phyloP scores from a whole-genome alignment of 2,329 filamentous ascomycete genomes.

The Fusarium austroafricanum region DNA sequence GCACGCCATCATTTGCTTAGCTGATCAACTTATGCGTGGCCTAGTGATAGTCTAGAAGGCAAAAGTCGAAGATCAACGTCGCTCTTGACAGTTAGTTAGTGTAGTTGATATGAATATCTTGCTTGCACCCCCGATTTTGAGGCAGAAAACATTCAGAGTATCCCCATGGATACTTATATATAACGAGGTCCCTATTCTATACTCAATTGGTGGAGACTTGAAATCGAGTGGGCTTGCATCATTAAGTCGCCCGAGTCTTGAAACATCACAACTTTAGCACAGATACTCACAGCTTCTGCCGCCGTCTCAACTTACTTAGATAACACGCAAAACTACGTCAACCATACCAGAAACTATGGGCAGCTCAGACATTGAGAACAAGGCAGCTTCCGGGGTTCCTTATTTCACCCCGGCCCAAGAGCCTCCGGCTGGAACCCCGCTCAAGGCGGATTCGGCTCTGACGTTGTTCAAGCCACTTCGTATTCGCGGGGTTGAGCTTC shows the following conservation, averaged over 20 bases:
- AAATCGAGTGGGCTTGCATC: slow-evolving; percentile 2
- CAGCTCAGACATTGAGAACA: slow-evolving; percentile 45
- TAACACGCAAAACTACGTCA: background rate
- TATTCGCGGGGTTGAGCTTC: slow-evolving; percentile 64
- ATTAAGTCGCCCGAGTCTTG: background rate
- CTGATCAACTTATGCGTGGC: background rate
- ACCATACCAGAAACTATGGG: slow-evolving; percentile 24
- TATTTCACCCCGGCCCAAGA: slow-evolving; percentile 67
- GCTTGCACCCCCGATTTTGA: background rate
- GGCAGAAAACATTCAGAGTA: background rate
- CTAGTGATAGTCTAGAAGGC: background rate
- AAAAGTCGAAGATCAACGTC: background rate
- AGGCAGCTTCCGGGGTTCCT: slow-evolving; percentile 58
- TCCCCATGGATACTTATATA: background rate
- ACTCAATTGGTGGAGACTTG: background rate
- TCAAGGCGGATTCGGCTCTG: slow-evolving; percentile 56
- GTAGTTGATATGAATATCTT: slow-evolving; percentile 4
- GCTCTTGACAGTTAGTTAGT: background rate
- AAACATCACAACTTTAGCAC: background rate
- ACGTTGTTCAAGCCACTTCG: slow-evolving; percentile 68
- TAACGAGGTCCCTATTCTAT: background rate
- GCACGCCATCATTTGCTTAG: slow-evolving; percentile 25
- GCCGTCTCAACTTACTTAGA: background rate
- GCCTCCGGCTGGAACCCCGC: slow-evolving; percentile 62
- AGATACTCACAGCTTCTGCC: slow-evolving; percentile 11